A percentile compares a stretch with the other conserved stretches of the same genome.
Evolutionary conservation across 225 moss, liverwort and hornwort species (phyloP).

Genomic region (Asterella californica): DNA sequence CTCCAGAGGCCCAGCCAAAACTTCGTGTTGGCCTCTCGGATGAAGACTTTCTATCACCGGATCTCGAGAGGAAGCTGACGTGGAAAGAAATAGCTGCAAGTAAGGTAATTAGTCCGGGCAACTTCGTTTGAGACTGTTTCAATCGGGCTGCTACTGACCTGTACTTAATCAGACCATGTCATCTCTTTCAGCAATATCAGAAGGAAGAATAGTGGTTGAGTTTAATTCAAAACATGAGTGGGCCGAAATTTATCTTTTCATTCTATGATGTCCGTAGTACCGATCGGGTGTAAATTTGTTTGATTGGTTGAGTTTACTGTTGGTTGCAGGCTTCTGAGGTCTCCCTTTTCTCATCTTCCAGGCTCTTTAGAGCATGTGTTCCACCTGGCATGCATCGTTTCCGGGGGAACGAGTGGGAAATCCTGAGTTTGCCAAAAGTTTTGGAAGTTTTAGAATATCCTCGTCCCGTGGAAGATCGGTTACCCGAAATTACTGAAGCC

Average conservation of each 20-base stretch:
- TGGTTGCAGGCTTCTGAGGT: conserved; percentile 66
- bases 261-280: background rate
- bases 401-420: conserved; percentile 76
- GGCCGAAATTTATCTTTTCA: background rate
- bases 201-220: no score
- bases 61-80: conserved; percentile 69
- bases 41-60: conserved; percentile 73
- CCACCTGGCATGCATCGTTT: conserved; percentile 96
- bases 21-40: conserved; percentile 50
- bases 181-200: no score
- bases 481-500: conserved; percentile 57
- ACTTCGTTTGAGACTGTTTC: background rate
- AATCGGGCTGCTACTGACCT: background rate
- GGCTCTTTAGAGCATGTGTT: conserved; percentile 91
- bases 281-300: no score
- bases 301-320: background rate
- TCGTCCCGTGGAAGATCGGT: conserved; percentile 42
- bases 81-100: conserved; percentile 91
- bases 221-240: no score
- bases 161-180: no score
- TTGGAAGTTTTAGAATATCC: conserved; percentile 62
- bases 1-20: conserved; percentile 63
- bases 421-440: conserved; percentile 59
- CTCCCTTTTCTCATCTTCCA: conserved; percentile 59
- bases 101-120: conserved; percentile 26